Base-by-base conservation (phyloP, 208 protist species). In the Leishmania guyanensis region DNA sequence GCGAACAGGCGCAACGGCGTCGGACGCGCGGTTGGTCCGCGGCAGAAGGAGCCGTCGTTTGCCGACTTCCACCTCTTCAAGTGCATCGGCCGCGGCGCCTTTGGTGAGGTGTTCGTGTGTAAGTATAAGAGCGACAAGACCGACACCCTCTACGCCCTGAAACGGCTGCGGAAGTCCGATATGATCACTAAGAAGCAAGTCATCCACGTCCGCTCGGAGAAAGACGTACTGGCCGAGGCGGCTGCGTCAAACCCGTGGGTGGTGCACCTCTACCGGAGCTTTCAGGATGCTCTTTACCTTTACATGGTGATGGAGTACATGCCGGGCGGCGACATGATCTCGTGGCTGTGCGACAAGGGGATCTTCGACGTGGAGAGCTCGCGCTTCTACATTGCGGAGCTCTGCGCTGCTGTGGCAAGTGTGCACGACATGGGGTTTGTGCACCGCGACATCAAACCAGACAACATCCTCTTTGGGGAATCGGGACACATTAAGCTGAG, bases 371-470 rank as follows among this genome's bases (percentile, higher is more conserved):
- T 96, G 33, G 89, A 92, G 50, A 93, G 87, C 75, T 94, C 95
- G 16, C 90, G 93, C 43, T 98, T 98, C 84, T 98, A 98, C 86
- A 96, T 98, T 83, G 95, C 95, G 0, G 97, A 98, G 88, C 85
- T 98, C 50, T 97, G 93, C 64, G 88, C 89, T 20, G 97, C 97
- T 0, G 95, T 98, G 69, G 89, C 93, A 5, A 97, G 93, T 78
- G 93, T 98, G 60, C 97, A 98, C 77, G 84, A 80, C n/a, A 98
- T 98, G 94, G 88, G 90, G 64, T 97, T 97, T 88, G 94, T 96
- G 0, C 94, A 98, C 78, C 94, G 98, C 66, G 98, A 99, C 88
- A 98, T 99, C 87, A 99, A 99, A 78, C 99, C 99, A 0, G 98
- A 99, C 84, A 99, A 99, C 86, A 93, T 99, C 50, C 95, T 99